Evolutionary conservation across 495 filamentous ascomycete species (phyloP).

Genomic region (Podospora bellae-mahoneyi): DNA sequence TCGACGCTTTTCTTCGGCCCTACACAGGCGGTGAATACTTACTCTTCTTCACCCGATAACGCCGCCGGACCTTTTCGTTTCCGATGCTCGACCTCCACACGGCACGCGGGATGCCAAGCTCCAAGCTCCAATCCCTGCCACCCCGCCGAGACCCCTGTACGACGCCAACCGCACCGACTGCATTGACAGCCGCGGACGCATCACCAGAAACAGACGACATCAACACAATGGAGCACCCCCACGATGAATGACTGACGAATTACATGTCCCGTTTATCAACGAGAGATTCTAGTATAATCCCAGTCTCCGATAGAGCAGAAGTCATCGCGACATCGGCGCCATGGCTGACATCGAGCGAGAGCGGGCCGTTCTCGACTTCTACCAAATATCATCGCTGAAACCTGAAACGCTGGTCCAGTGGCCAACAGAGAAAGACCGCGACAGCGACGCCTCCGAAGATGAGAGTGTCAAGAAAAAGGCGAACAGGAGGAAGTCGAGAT

Average conservation of each 20-base stretch:
- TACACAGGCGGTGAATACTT: not conserved
- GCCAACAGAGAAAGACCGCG: slow-evolving; percentile 74
- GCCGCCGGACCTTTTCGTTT: slow-evolving; percentile 10
- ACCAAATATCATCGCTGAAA: slow-evolving; percentile 75
- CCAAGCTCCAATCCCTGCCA: not conserved
- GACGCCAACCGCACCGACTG: not conserved
- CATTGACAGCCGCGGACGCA: not conserved
- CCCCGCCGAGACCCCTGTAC: not conserved
- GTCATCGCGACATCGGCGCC: not conserved
- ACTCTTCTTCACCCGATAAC: slow-evolving; percentile 6
- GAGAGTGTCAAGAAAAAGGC: slow-evolving; percentile 50
- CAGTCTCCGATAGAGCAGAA: not conserved
- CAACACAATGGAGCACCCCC: not conserved
- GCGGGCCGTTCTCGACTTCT: slow-evolving; percentile 77
- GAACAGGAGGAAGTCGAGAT: slow-evolving; percentile 69
- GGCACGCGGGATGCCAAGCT: slow-evolving; percentile 6
- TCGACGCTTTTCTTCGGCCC: slow-evolving; percentile 1
- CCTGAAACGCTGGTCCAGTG: slow-evolving; percentile 61
- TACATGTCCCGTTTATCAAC: not conserved
- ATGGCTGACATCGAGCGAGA: slow-evolving; percentile 52
- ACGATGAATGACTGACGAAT: not conserved
- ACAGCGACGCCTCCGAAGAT: slow-evolving; percentile 64
- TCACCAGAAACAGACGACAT: not conserved
- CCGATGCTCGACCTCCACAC: not conserved
- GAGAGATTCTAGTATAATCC: not conserved